Evolutionary conservation across 345 rosid genomes (phyloP).

Genomic region (Heritiera littoralis): DNA sequence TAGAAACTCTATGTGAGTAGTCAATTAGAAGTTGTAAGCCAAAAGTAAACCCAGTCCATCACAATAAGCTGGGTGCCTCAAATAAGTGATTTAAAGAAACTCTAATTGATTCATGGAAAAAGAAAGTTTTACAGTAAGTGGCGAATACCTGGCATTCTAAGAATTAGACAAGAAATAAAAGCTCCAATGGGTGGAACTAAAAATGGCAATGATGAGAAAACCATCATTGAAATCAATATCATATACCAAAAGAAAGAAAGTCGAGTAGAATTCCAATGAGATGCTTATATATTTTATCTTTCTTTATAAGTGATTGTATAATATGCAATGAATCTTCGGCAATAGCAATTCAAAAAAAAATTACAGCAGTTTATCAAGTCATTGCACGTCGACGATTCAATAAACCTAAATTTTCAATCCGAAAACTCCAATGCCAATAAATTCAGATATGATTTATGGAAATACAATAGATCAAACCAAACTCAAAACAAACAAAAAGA

Average conservation of each 20-base stretch:
- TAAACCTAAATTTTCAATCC: slow-evolving; percentile 8
- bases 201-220: neutral
- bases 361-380: slow-evolving; percentile 12
- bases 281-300: neutral
- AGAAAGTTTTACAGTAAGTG: neutral
- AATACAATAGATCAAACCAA: slow-evolving; percentile 21
- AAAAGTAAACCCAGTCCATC: neutral
- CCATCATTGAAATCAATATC: neutral
- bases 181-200: neutral
- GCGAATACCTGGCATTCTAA: neutral
- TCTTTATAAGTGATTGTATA: neutral
- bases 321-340: neutral
- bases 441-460: slow-evolving; percentile 10
- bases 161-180: neutral
- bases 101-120: neutral
- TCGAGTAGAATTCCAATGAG: neutral
- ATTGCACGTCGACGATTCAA: neutral
- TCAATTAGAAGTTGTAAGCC: neutral
- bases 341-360: neutral
- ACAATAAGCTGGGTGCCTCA: neutral
- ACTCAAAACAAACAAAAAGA: slow-evolving; percentile 4
- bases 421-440: slow-evolving; percentile 29
- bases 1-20: neutral
- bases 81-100: neutral
- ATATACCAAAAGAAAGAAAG: neutral